Conservation (phyloP, 2,329 filamentous ascomycete genomes). For the Arthroderma sp. region DNA sequence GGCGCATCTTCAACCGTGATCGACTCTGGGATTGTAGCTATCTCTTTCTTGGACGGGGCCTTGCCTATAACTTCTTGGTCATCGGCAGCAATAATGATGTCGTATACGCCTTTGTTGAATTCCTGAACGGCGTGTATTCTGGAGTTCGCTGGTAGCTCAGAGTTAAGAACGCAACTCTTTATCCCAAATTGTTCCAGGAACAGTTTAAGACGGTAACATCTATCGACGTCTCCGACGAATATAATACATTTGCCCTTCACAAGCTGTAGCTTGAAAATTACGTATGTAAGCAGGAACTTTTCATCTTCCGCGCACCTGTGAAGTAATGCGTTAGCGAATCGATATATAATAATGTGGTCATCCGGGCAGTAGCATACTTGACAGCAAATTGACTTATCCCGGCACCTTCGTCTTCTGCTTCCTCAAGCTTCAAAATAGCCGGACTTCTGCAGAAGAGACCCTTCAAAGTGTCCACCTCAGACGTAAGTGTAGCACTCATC, state of each 20-base stretch:
- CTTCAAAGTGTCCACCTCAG: conserved; percentile 76
- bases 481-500: conserved; percentile 84
- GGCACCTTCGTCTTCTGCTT: conserved; percentile 63
- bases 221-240: conserved; percentile 75
- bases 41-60: conserved; percentile 20
- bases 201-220: conserved; percentile 83
- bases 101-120: conserved; percentile 93
- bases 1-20: conserved; percentile 16
- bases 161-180: conserved; percentile 84
- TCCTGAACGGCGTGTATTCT: conserved; percentile 90
- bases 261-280: conserved; percentile 88
- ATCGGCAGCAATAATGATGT: conserved; percentile 94
- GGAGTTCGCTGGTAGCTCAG: conserved; percentile 84
- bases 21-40: conserved; percentile 14
- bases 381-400: conserved; percentile 79
- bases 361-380: conserved; percentile 41
- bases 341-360: conserved; percentile 12
- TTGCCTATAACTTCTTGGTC: conserved; percentile 70
- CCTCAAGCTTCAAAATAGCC: conserved; percentile 67
- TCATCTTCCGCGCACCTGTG: conserved; percentile 80
- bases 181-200: conserved; percentile 97
- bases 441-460: conserved; percentile 74
- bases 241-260: conserved; percentile 86
- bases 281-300: conserved; percentile 84
- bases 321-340: conserved; percentile 9